phyloP scores from a whole-genome alignment of 192 early-diverging fungal genomes.

The Ramicandelaber brevisporus region DNA sequence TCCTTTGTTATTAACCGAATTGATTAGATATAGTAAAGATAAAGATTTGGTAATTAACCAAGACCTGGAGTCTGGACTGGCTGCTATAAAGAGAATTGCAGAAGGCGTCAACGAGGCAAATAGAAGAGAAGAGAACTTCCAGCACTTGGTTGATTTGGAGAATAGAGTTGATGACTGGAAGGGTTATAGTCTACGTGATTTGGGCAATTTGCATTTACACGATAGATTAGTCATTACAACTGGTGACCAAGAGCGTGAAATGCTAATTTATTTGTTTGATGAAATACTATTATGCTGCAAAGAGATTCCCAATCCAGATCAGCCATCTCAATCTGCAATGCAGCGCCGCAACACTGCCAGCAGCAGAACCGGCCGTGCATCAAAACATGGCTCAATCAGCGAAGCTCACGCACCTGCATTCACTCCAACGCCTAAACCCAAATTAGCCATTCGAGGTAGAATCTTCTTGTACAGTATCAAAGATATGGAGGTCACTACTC shows the following conservation, averaged over 20 bases:
- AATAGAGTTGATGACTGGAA: constrained; percentile 81
- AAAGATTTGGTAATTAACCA: too few species aligned
- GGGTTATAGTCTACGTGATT: constrained; percentile 42
- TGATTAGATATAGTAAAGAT: constrained; percentile 30
- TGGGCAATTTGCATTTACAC: constrained; percentile 58
- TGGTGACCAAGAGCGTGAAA: constrained; percentile 51
- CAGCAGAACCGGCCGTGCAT: constrained; percentile 30
- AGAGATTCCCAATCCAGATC: too few species aligned
- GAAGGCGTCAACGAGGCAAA: constrained; percentile 77
- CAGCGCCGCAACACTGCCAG: too few species aligned
- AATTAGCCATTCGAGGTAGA: too few species aligned
- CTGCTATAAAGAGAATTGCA: constrained; percentile 59
- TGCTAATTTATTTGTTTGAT: constrained; percentile 82
- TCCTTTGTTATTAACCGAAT: constrained; percentile 44
- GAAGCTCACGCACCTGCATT: constrained; percentile 58
- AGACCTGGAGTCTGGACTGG: constrained; percentile 48
- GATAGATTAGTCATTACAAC: constrained; percentile 71
- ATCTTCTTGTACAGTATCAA: constrained; percentile 67
- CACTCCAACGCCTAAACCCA: too few species aligned
- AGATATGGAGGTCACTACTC: constrained; percentile 34
- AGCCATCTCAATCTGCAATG: too few species aligned
- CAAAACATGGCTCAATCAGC: constrained; percentile 15
- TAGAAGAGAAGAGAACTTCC: constrained; percentile 67
- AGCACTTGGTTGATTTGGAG: constrained; percentile 52
- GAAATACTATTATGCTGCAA: constrained; percentile 82